Conservation (phyloP, 2,329 filamentous ascomycete genomes). For the Phialophora expanda region DNA sequence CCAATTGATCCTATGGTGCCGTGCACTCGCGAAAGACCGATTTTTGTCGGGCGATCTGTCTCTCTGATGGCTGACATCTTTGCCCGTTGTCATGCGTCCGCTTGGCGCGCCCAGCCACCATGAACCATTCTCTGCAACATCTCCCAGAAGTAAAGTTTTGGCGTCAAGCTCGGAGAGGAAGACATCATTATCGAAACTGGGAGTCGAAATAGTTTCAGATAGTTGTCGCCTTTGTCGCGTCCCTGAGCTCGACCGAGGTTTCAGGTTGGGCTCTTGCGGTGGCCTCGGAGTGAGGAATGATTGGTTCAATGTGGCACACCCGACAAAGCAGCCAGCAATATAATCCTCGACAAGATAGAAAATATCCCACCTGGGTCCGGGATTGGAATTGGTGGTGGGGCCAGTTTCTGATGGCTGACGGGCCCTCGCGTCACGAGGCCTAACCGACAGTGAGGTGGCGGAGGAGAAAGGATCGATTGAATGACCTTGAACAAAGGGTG, state of each 20-base stretch:
- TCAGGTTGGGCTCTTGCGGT: conserved; percentile 46
- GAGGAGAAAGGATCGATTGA: conserved; percentile 29
- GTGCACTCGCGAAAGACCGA: conserved; percentile 57
- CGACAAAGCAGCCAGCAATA: conserved; percentile 70
- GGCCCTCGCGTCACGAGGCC: conserved; percentile 10
- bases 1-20: conserved; percentile 78
- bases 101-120: conserved; percentile 71
- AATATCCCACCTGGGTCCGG: conserved; percentile 48
- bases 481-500: conserved; percentile 23
- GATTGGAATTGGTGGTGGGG: not conserved
- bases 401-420: conserved; percentile 9
- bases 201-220: conserved; percentile 37
- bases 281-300: conserved; percentile 69
- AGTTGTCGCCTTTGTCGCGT: conserved; percentile 45
- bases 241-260: conserved; percentile 43
- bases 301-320: conserved; percentile 73
- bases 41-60: conserved; percentile 43
- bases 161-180: conserved; percentile 70
- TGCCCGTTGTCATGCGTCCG: conserved; percentile 50
- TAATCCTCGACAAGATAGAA: conserved; percentile 82
- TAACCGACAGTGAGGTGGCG: conserved; percentile 15
- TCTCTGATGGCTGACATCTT: conserved; percentile 43
- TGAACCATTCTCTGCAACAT: conserved; percentile 78
- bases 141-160: conserved; percentile 74
- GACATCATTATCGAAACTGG: conserved; percentile 44